Percentiles rank a stretch among this genome's conserved stretches.
phyloP scores from a whole-genome alignment of 352 stramenopile species.

The Phytophthora crassamura region DNA sequence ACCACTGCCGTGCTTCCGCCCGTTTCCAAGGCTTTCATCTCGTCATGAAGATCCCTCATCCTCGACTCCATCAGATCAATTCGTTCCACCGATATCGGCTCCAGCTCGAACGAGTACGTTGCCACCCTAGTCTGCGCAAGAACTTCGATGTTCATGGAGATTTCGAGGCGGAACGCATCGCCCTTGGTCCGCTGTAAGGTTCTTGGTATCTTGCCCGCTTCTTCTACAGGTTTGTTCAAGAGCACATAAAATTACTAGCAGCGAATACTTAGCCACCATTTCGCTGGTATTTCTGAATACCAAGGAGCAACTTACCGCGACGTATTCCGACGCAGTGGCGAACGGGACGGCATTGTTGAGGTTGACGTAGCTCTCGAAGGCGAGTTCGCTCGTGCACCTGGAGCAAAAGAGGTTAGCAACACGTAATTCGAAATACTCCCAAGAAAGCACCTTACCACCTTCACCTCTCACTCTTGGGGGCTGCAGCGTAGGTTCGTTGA shows the following conservation, averaged over 20 bases:
- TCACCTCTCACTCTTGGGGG: too few species aligned
- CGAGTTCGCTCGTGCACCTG: too few species aligned
- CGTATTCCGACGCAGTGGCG: too few species aligned
- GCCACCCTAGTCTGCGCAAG: background rate
- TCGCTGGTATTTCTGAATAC: too few species aligned
- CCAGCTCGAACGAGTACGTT: conserved; percentile 2
- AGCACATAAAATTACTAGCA: conserved; percentile 7
- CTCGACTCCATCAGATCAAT: conserved; percentile 23
- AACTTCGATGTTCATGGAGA: conserved; percentile 5
- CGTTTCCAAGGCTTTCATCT: background rate
- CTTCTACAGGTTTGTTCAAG: background rate
- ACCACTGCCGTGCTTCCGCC: background rate
- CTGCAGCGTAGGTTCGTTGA: too few species aligned
- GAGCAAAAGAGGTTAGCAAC: too few species aligned
- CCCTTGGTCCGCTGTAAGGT: background rate
- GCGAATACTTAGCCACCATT: too few species aligned
- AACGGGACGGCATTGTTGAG: too few species aligned
- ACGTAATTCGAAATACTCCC: too few species aligned
- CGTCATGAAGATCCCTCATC: conserved; percentile 12
- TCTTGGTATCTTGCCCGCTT: background rate
- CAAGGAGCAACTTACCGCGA: too few species aligned
- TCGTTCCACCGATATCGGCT: conserved; percentile 4
- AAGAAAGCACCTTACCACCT: too few species aligned
- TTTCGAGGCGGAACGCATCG: background rate
- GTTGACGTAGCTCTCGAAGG: too few species aligned